Percentiles rank a stretch among this genome's conserved stretches.
phyloP scores from a whole-genome alignment of 257 asterid genomes.

The Fraxinus pennsylvanica region DNA sequence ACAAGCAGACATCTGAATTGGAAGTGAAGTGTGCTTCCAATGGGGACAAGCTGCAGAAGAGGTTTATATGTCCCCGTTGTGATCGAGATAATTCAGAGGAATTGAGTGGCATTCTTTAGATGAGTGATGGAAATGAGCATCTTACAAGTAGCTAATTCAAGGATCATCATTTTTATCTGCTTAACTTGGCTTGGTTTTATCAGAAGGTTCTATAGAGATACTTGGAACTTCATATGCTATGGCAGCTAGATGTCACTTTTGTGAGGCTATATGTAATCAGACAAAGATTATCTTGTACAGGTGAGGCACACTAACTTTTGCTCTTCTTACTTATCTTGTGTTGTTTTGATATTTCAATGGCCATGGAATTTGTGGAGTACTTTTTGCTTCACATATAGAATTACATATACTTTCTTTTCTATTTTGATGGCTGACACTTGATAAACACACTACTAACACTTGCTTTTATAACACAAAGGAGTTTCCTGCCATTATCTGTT shows the following conservation, averaged over 20 bases:
- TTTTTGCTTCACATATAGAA: not conserved
- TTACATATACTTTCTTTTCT: conserved; percentile 20
- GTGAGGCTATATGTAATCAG: conserved; percentile 15
- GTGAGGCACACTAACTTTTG: conserved; percentile 22
- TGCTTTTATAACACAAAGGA: not conserved
- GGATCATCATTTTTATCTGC: conserved; percentile 17
- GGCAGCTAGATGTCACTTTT: not conserved
- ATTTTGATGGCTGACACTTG: conserved; percentile 12
- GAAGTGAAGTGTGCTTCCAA: conserved; percentile 60
- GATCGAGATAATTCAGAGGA: conserved; percentile 68
- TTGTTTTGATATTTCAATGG: conserved; percentile 8
- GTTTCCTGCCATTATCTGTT: not conserved
- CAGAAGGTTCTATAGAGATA: not conserved
- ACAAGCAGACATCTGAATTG: conserved; percentile 65
- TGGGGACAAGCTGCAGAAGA: conserved; percentile 76
- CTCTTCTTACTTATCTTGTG: conserved; percentile 14
- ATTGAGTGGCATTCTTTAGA: conserved; percentile 48
- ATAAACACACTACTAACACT: not conserved
- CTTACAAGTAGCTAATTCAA: conserved; percentile 35
- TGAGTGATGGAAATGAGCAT: conserved; percentile 34
- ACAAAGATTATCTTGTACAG: conserved; percentile 9
- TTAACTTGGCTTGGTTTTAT: conserved; percentile 3
- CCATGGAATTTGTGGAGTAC: not conserved
- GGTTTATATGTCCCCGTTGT: conserved; percentile 59
- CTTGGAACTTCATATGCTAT: conserved; percentile 7